Conservation (phyloP, 1,284 basidiomycete species). For the Pyrrhoderma noxium region DNA sequence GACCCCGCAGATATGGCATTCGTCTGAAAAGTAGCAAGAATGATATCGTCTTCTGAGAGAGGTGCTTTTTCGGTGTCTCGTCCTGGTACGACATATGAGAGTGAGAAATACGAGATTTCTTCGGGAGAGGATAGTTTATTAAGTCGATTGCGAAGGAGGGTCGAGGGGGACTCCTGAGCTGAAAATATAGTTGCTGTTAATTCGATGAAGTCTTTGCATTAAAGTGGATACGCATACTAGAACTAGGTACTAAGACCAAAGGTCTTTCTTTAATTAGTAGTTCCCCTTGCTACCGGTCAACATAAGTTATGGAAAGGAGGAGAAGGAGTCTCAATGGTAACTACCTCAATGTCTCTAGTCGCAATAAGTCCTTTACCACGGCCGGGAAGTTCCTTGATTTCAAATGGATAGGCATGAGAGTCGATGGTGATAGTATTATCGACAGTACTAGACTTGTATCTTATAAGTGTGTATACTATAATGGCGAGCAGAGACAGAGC, state of each 20-base stretch:
- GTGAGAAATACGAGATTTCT: conserved; percentile 39
- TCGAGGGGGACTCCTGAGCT: conserved; percentile 40
- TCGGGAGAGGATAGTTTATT: conserved; percentile 27
- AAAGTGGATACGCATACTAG: conserved; percentile 30
- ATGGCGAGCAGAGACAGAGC: too few species aligned
- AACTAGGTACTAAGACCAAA: conserved; percentile 42
- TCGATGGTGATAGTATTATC: not conserved
- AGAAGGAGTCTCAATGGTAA: not conserved
- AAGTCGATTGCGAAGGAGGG: conserved; percentile 34
- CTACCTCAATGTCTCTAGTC: conserved; percentile 32
- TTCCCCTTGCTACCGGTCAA: conserved; percentile 43
- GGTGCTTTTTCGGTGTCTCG: conserved; percentile 31
- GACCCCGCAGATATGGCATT: conserved; percentile 51
- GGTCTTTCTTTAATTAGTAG: conserved; percentile 46
- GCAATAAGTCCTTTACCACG: conserved; percentile 37
- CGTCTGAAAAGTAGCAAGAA: conserved; percentile 56
- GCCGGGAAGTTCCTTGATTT: conserved; percentile 31
- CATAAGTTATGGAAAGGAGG: too few species aligned
- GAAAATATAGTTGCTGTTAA: not conserved
- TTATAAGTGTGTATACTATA: too few species aligned
- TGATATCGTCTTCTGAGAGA: conserved; percentile 32
- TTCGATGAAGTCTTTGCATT: too few species aligned
- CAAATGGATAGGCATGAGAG: conserved; percentile 20
- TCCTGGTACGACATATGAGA: conserved; percentile 49
- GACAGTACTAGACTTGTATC: not conserved